phyloP scores from a whole-genome alignment of 2,329 filamentous ascomycete species.

The Diaporthe sp. region DNA sequence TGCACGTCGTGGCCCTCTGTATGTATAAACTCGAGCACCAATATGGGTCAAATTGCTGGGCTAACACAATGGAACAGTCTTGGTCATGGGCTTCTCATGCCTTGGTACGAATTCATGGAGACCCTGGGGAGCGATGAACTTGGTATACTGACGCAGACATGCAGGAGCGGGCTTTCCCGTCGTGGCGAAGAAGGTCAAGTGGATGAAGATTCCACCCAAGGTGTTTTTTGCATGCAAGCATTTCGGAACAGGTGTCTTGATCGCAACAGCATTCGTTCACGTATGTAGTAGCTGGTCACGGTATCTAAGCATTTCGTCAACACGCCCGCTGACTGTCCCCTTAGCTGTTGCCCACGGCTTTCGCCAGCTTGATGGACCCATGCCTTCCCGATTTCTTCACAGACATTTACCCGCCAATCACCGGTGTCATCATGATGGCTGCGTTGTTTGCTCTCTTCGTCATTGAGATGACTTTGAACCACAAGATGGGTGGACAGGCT shows the following conservation, averaged over 20 bases:
- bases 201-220: slow-evolving; percentile 69
- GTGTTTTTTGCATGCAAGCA: slow-evolving; percentile 75
- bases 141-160: slow-evolving; percentile 7
- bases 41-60: neutral
- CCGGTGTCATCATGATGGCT: slow-evolving; percentile 76
- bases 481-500: slow-evolving; percentile 64
- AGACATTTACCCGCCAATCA: slow-evolving; percentile 71
- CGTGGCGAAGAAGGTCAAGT: slow-evolving; percentile 67
- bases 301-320: neutral
- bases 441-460: slow-evolving; percentile 73
- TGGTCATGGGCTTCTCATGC: slow-evolving; percentile 57
- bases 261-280: slow-evolving; percentile 82
- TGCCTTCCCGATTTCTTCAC: slow-evolving; percentile 73
- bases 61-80: slow-evolving; percentile 48
- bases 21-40: slow-evolving; percentile 9
- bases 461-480: slow-evolving; percentile 74
- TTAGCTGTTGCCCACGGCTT: slow-evolving; percentile 72
- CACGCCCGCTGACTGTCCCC: neutral
- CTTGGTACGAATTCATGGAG: slow-evolving; percentile 49
- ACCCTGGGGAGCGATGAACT: neutral
- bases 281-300: slow-evolving; percentile 52
- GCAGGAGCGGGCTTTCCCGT: slow-evolving; percentile 63
- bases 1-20: slow-evolving; percentile 60
- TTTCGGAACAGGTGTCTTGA: slow-evolving; percentile 79
- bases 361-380: slow-evolving; percentile 64